Conservation (phyloP, 2,329 filamentous ascomycete genomes). For the Ampelomyces quisqualis region DNA sequence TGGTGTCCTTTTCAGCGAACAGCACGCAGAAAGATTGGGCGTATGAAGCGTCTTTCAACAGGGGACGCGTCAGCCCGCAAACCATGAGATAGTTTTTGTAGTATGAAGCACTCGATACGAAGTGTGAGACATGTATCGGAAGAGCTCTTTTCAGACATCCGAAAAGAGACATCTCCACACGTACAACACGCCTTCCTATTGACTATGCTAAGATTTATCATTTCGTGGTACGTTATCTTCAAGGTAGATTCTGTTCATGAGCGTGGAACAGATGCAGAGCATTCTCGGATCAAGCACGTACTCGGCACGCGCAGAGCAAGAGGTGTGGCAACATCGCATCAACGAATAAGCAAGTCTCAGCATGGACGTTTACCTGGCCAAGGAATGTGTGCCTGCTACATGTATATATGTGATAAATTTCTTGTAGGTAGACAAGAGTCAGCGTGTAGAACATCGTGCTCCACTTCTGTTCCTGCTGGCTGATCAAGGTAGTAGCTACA, state of each 20-base stretch:
- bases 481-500: constrained; percentile 59
- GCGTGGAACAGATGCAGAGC: constrained; percentile 51
- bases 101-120: no score
- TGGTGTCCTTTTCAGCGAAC: constrained; percentile 62
- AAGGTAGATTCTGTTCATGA: constrained; percentile 46
- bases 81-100: no score
- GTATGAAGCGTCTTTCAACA: constrained; percentile 39
- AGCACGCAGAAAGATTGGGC: constrained; percentile 55
- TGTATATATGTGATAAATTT: no score
- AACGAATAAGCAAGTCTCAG: constrained; percentile 48
- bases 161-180: no score
- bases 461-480: constrained; percentile 27
- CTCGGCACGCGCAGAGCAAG: constrained; percentile 48
- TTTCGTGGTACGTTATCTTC: no score
- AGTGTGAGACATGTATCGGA: no score
- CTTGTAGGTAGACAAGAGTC: no score
- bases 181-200: no score
- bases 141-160: no score
- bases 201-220: no score
- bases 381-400: no score
- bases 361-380: no score
- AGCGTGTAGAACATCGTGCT: constrained; percentile 18
- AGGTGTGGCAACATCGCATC: constrained; percentile 52
- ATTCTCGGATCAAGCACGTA: constrained; percentile 51
- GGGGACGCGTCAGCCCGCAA: constrained; percentile 43